Percentiles rank a stretch among this genome's conserved stretches.
Evolutionary conservation across 371 early-diverging fungal genomes (phyloP).

Genomic region (Smittium mucronatum): DNA sequence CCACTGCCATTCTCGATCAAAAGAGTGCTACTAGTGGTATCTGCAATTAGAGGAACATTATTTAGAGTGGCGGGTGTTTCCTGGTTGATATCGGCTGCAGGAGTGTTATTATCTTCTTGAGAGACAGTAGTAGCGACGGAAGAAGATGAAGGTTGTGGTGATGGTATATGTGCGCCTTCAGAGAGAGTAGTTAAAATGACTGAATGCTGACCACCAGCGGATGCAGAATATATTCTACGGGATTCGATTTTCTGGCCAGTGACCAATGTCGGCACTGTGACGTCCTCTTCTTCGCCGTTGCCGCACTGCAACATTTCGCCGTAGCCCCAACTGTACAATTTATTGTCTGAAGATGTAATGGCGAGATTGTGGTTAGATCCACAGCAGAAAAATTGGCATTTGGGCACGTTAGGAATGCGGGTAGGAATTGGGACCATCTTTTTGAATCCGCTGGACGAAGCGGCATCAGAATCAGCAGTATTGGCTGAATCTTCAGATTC

Average conservation of each 20-base stretch:
- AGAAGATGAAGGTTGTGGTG: background rate
- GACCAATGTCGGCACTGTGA: slow-evolving; percentile 33
- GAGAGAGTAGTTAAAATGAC: slow-evolving; percentile 12
- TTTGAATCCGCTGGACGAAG: slow-evolving; percentile 32
- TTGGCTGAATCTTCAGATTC: slow-evolving; percentile 19
- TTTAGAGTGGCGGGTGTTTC: no score
- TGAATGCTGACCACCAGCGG: slow-evolving; percentile 68
- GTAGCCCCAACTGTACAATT: slow-evolving; percentile 86
- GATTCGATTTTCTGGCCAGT: slow-evolving; percentile 45
- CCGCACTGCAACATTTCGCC: slow-evolving; percentile 63
- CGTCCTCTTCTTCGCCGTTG: slow-evolving; percentile 58
- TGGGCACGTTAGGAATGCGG: slow-evolving; percentile 32
- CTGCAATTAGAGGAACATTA: no score
- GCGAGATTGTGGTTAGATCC: slow-evolving; percentile 86
- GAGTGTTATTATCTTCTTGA: no score
- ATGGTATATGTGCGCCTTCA: background rate
- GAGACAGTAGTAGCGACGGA: background rate
- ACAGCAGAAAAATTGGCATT: slow-evolving; percentile 48
- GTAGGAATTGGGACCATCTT: slow-evolving; percentile 47
- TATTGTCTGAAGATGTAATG: slow-evolving; percentile 42
- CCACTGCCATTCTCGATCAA: no score
- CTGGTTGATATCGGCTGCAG: no score
- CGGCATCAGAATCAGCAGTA: slow-evolving; percentile 11
- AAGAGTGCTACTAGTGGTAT: no score
- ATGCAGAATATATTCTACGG: slow-evolving; percentile 37